Conservation (phyloP, 768 basidiomycete species). For the Serendipita sp. region DNA sequence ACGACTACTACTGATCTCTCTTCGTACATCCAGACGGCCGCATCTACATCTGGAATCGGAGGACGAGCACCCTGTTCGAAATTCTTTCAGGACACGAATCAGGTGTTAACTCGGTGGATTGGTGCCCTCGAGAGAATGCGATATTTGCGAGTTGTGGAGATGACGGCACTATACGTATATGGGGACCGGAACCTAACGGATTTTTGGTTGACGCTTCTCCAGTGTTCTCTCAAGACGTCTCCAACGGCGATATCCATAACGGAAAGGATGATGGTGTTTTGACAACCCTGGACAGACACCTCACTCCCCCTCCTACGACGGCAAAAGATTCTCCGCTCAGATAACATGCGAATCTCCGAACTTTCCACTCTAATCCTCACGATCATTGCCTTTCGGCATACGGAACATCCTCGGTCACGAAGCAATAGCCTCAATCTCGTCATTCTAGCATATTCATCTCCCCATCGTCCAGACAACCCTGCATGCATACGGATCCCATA, state of each 20-base stretch:
- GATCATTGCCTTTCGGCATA: not conserved
- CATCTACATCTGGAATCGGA: slow-evolving; percentile 91
- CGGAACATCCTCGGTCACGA: not conserved
- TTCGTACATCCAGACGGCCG: slow-evolving; percentile 48
- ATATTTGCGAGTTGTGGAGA: slow-evolving; percentile 98
- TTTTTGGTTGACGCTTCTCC: slow-evolving; percentile 1
- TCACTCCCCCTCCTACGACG: not conserved
- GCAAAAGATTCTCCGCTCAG: not conserved
- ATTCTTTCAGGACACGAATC: slow-evolving; percentile 72
- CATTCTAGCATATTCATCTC: too few species aligned
- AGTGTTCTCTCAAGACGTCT: slow-evolving; percentile 1
- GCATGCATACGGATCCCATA: not conserved
- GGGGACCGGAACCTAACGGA: slow-evolving; percentile 32
- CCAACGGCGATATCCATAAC: not conserved
- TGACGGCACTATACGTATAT: slow-evolving; percentile 78
- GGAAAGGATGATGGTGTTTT: not conserved
- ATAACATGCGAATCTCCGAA: not conserved
- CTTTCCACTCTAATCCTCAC: not conserved
- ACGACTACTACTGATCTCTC: not conserved
- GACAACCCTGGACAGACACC: not conserved
- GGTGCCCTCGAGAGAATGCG: slow-evolving; percentile 77
- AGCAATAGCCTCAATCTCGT: too few species aligned
- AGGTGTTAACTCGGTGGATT: slow-evolving; percentile 90
- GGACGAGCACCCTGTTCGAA: slow-evolving; percentile 69
- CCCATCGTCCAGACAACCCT: not conserved